Evolutionary conservation across 306 rosid species (phyloP).

Genomic region (barrel medic (Medicago truncatula)): DNA sequence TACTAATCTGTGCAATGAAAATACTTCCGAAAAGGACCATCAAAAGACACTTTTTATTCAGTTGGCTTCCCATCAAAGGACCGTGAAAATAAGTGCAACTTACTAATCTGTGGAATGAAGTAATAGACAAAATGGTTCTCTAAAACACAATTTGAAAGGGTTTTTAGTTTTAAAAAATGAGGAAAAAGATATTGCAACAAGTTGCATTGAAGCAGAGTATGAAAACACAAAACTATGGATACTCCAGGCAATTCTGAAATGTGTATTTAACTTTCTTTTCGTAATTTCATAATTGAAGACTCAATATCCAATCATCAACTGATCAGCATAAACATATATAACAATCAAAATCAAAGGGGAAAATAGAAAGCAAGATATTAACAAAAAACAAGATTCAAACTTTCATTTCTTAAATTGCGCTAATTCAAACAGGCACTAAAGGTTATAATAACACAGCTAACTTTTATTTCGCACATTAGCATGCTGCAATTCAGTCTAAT

Average conservation of each 20-base stretch:
- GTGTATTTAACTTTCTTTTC: constrained; percentile 2
- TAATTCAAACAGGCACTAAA: constrained; percentile 1
- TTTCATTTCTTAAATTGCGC: constrained; percentile 19
- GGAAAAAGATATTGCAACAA: neutral
- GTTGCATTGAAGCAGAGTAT: neutral
- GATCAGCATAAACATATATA: neutral
- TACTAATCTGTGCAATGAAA: constrained; percentile 16
- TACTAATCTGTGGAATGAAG: neutral
- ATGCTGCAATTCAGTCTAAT: constrained; percentile 18
- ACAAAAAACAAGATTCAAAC: constrained; percentile 25
- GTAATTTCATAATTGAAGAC: constrained; percentile 32
- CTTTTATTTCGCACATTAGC: neutral
- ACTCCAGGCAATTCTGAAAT: constrained; percentile 3
- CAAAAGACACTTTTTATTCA: constrained; percentile 9
- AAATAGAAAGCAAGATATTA: constrained; percentile 3
- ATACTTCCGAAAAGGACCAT: constrained; percentile 16
- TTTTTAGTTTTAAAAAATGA: constrained; percentile 23
- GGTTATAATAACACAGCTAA: neutral
- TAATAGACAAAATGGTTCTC: constrained; percentile 14
- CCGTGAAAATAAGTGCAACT: too few relatives aligned
- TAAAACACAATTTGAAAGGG: constrained; percentile 23
- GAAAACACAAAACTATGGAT: constrained; percentile 17
- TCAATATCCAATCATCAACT: constrained; percentile 17
- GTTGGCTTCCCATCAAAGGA: neutral
- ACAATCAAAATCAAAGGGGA: constrained; percentile 28